Conservation (phyloP, 768 basidiomycete species). For the Lentinula edodes region DNA sequence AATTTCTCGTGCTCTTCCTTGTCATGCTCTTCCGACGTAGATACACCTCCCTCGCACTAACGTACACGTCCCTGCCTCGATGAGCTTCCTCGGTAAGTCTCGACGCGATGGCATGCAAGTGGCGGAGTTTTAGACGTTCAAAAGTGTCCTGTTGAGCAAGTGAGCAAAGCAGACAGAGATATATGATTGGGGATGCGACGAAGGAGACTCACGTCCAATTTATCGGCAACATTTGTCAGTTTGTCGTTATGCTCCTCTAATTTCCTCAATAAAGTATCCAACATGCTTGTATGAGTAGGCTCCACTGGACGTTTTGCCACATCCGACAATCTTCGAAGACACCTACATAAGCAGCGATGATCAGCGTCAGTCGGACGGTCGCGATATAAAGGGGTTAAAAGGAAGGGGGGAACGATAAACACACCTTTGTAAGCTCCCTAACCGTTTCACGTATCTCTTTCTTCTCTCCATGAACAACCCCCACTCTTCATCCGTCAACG, state of each 20-base stretch:
- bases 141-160: not conserved
- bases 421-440: conserved; percentile 1
- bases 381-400: not conserved
- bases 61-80: not conserved
- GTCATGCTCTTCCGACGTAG: not conserved
- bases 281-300: not conserved
- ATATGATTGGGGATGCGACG: not conserved
- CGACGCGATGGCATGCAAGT: not conserved
- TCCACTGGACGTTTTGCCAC: not conserved
- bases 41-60: conserved; percentile 1
- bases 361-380: too few species aligned
- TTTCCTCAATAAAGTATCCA: not conserved
- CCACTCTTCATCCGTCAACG: not conserved
- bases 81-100: conserved; percentile 3
- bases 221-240: not conserved
- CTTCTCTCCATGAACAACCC: not conserved
- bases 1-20: too few species aligned
- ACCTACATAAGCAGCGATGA: not conserved
- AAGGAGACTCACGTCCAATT: not conserved
- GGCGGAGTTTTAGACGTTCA: conserved; percentile 4
- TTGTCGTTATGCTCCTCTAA: conserved; percentile 1
- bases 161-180: not conserved
- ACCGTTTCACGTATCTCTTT: not conserved
- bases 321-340: conserved; percentile 4
- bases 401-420: not conserved